Conservation (phyloP, 2,329 filamentous ascomycete genomes). For the Penicillium sp. region DNA sequence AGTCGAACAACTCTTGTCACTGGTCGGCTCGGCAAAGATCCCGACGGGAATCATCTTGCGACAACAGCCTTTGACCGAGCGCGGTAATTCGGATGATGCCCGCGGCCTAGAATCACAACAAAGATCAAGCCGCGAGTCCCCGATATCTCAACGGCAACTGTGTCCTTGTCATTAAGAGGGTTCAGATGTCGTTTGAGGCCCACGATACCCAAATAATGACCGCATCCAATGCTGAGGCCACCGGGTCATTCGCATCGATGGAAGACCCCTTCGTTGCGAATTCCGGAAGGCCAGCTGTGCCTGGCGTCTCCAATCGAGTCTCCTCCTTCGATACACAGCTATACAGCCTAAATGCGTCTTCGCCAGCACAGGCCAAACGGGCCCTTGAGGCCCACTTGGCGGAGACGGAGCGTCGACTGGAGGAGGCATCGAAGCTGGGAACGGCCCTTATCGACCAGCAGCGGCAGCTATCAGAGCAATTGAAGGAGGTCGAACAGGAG, state of each 20-base stretch:
- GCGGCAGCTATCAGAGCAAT: conserved; percentile 72
- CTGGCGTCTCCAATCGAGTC: conserved; percentile 62
- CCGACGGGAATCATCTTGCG: conserved; percentile 5
- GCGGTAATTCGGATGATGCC: conserved; percentile 31
- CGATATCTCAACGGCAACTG: conserved; percentile 21
- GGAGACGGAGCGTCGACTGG: conserved; percentile 86
- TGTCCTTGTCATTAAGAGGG: conserved; percentile 22
- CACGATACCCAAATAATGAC: conserved; percentile 15
- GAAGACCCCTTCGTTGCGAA: conserved; percentile 60
- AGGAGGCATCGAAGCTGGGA: conserved; percentile 86
- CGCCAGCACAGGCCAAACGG: conserved; percentile 81
- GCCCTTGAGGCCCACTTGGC: conserved; percentile 87
- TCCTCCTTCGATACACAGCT: conserved; percentile 78
- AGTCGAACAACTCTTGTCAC: conserved; percentile 25
- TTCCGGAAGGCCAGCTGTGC: conserved; percentile 43
- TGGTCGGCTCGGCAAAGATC: conserved; percentile 28
- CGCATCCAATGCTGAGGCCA: conserved; percentile 14
- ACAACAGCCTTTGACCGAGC: conserved; percentile 6
- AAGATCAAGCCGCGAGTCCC: conserved; percentile 25
- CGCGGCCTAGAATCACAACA: conserved; percentile 20
- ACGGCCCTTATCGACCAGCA: conserved; percentile 84
- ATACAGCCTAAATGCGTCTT: conserved; percentile 76
- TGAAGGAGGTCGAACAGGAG: conserved; percentile 79
- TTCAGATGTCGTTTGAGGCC: conserved; percentile 17
- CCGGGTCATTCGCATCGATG: conserved; percentile 22